phyloP scores from a whole-genome alignment of 148 eudicot genomes.

The Polygonum maritimum region DNA sequence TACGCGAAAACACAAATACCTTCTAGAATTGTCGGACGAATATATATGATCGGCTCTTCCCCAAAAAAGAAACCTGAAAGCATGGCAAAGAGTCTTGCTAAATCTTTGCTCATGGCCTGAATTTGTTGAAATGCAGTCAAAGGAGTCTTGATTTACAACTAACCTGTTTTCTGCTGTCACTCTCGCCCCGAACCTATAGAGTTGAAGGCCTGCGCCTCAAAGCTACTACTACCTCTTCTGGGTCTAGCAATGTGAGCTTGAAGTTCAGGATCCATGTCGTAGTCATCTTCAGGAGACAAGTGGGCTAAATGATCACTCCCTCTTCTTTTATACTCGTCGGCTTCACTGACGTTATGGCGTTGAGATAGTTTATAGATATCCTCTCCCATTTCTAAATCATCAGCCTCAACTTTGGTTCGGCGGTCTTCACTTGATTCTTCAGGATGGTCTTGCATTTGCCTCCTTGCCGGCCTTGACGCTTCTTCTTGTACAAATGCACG shows the following conservation, averaged over 20 bases:
- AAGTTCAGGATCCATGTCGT: constrained; percentile 22
- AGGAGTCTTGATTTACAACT: neutral
- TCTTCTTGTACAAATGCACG: constrained; percentile 39
- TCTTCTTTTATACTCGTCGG: constrained; percentile 28
- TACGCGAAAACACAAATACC: neutral
- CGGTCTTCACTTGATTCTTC: constrained; percentile 26
- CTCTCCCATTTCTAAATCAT: constrained; percentile 51
- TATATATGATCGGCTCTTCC: neutral
- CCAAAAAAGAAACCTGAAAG: neutral
- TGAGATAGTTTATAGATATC: constrained; percentile 62
- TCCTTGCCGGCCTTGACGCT: constrained; percentile 25
- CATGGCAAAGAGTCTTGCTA: neutral
- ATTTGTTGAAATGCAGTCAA: neutral
- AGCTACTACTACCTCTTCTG: constrained; percentile 20
- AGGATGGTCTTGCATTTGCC: neutral
- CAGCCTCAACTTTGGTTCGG: constrained; percentile 56
- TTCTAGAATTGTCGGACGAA: neutral
- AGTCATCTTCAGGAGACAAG: constrained; percentile 14
- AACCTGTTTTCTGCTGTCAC: neutral
- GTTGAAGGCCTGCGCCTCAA: constrained; percentile 19
- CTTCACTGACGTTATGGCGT: constrained; percentile 32
- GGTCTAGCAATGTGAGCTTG: constrained; percentile 13
- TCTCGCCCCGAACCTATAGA: neutral
- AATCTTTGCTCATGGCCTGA: neutral
- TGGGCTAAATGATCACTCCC: constrained; percentile 23